These are phyloP conservation scores for Fusarium hostae DNA, from an alignment of 2,329 filamentous ascomycete genomes.

Conservation along the genomic window DNA sequence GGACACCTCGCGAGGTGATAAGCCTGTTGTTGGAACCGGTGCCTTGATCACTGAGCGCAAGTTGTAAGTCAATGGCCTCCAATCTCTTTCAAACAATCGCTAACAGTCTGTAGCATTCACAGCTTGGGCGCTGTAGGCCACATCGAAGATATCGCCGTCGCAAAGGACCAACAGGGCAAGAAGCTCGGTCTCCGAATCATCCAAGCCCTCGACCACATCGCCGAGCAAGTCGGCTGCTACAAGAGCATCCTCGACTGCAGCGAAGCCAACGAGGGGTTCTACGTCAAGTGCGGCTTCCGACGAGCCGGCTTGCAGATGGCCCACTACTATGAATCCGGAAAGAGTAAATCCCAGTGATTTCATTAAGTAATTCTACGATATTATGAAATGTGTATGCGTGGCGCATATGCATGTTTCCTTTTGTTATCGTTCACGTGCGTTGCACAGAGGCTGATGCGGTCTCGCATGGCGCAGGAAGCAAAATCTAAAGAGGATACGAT, in stretches of 20 bases:
- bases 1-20: slow-evolving; percentile 67
- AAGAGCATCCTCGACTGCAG: slow-evolving; percentile 98
- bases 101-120: slow-evolving; percentile 70
- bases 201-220: slow-evolving; percentile 90
- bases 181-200: slow-evolving; percentile 93
- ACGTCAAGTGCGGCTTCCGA: slow-evolving; percentile 96
- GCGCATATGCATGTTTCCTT: slow-evolving; percentile 6
- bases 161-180: slow-evolving; percentile 96
- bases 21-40: slow-evolving; percentile 86
- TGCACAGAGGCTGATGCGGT: slow-evolving; percentile 40
- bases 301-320: slow-evolving; percentile 95
- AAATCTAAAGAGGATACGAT: slow-evolving; percentile 40
- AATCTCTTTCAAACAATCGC: slow-evolving; percentile 4
- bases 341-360: slow-evolving; percentile 56
- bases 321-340: slow-evolving; percentile 91
- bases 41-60: slow-evolving; percentile 93
- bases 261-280: slow-evolving; percentile 96
- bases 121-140: slow-evolving; percentile 86
- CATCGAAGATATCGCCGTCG: slow-evolving; percentile 97
- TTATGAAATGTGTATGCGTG: not conserved
- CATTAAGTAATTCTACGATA: slow-evolving; percentile 5
- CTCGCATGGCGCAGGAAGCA: slow-evolving; percentile 46
- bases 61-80: slow-evolving; percentile 71
- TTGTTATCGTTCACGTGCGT: slow-evolving; percentile 22
- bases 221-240: slow-evolving; percentile 91